phyloP scores from a whole-genome alignment of 2,329 filamentous ascomycete genomes.

The Triangularia verruculosa region DNA sequence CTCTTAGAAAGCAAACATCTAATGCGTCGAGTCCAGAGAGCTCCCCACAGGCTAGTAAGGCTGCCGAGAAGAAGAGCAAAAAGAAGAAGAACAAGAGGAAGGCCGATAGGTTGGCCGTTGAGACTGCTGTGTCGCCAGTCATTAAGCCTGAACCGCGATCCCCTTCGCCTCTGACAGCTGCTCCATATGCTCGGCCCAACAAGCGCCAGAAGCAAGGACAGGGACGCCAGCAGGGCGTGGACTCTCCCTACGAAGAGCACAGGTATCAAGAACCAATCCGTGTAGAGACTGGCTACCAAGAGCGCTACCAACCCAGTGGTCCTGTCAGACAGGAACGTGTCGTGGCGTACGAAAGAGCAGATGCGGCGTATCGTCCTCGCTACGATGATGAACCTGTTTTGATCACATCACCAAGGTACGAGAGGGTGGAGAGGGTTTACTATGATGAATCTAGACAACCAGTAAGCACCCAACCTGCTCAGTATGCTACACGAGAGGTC shows the following conservation, averaged over 20 bases:
- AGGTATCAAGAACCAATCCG: constrained; percentile 41
- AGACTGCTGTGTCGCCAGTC: constrained; percentile 47
- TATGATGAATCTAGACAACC: constrained; percentile 28
- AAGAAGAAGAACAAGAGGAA: constrained; percentile 53
- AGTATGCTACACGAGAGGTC: constrained; percentile 38
- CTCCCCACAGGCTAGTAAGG: constrained; percentile 53
- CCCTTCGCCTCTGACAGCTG: constrained; percentile 55
- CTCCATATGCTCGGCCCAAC: constrained; percentile 51
- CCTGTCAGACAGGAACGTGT: constrained; percentile 33
- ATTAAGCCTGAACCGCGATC: constrained; percentile 66
- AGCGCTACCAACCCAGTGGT: constrained; percentile 33
- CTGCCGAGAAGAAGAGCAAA: constrained; percentile 47
- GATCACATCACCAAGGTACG: constrained; percentile 36
- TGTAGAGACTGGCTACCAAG: constrained; percentile 35
- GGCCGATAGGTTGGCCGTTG: constrained; percentile 48
- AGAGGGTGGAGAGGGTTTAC: constrained; percentile 28
- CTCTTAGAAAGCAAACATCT: constrained; percentile 50
- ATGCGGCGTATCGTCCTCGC: constrained; percentile 28
- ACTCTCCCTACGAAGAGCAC: constrained; percentile 41
- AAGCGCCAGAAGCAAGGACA: constrained; percentile 56
- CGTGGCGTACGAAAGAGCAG: constrained; percentile 37
- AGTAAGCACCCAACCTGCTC: constrained; percentile 34
- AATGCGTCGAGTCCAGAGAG: constrained; percentile 57
- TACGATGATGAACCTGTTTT: constrained; percentile 30
- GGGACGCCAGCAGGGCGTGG: constrained; percentile 40